Base-by-base conservation (phyloP, 2,329 filamentous ascomycete genomes). In the Aspergillus sp. region DNA sequence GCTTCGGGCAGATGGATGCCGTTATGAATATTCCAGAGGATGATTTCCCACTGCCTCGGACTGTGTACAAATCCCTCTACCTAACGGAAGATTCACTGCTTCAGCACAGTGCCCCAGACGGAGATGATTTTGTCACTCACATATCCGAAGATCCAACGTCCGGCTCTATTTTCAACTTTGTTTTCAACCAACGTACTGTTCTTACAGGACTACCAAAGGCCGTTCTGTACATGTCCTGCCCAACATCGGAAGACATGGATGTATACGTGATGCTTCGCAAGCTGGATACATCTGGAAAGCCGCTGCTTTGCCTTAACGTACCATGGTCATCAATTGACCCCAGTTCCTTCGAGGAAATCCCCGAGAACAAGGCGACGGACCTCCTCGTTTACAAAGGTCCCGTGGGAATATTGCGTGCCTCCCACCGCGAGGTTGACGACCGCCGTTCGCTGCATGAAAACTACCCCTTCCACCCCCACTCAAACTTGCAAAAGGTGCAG, bases 381-480 rank as follows among this genome's bases (percentile, higher is more conserved):
- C 7, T 55, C 5, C n/a, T 55, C 23, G 31, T 55, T 8, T 55
- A 55, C 19, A 48, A 27, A 33, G 52, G 52, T 11, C 52, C 52
- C n/a, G 31, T 23, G 3, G 52, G 52, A 2, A 58, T 58, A 15
- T 27, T 58, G 19, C 51, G 56, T 6, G 51, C 56, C 21, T 58
- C 56, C 4, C 51, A 53, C 19, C 56, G 56, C 21, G 56, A 45
- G 8, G 52, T 58, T 19, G 52, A 58, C 31, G 33, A 35, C 8
- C 2, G 14, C n/a, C 27, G 4, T 4, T 55, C 56, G 5, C 23
- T 58, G 37, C 56, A 58, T 15, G 45, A 48, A 9, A 58, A 58
- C 35, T 58, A 27, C 5, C 56, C 56, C 17, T 58, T 58, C 23
- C 56, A 58, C 11, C 56, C 52, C 4, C 56, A 58, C 31, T 39